Evolutionary conservation across 2,329 filamentous ascomycete genomes (phyloP).

Genomic region (Fusarium multiceps): DNA sequence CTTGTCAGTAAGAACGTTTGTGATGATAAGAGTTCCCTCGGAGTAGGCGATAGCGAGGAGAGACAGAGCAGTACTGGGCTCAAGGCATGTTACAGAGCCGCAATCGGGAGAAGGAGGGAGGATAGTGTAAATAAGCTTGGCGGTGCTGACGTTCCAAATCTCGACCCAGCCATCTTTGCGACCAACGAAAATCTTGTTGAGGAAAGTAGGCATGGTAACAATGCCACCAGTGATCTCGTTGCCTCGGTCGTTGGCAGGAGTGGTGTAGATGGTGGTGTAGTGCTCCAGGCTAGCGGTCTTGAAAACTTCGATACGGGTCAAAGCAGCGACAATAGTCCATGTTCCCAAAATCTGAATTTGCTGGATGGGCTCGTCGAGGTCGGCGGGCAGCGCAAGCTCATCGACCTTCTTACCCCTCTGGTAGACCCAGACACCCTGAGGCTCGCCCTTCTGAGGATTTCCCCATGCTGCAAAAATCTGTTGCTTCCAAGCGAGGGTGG

Average conservation of each 20-base stretch:
- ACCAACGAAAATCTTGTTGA: slow-evolving; percentile 96
- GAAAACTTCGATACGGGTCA: slow-evolving; percentile 87
- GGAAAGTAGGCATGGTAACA: slow-evolving; percentile 89
- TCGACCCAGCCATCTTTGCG: slow-evolving; percentile 89
- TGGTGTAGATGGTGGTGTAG: slow-evolving; percentile 83
- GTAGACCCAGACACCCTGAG: slow-evolving; percentile 87
- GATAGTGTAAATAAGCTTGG: slow-evolving; percentile 90
- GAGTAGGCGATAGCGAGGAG: slow-evolving; percentile 89
- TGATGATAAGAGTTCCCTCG: slow-evolving; percentile 80
- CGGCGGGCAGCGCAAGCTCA: slow-evolving; percentile 75
- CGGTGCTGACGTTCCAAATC: slow-evolving; percentile 97
- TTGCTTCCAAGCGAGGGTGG: slow-evolving; percentile 88
- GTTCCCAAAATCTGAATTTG: slow-evolving; percentile 86
- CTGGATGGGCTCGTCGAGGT: slow-evolving; percentile 76
- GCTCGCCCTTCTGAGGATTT: slow-evolving; percentile 61
- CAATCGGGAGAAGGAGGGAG: slow-evolving; percentile 77
- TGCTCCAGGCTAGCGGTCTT: slow-evolving; percentile 85
- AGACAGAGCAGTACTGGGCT: slow-evolving; percentile 85
- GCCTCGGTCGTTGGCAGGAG: slow-evolving; percentile 65
- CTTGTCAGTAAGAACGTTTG: slow-evolving; percentile 84
- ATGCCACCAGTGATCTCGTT: slow-evolving; percentile 81
- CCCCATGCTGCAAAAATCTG: slow-evolving; percentile 92
- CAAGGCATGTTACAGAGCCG: slow-evolving; percentile 86
- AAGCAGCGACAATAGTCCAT: slow-evolving; percentile 86
- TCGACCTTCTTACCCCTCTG: slow-evolving; percentile 88